Conservation (phyloP, 352 stramenopile genomes). For the Globisporangium camurandrum region DNA sequence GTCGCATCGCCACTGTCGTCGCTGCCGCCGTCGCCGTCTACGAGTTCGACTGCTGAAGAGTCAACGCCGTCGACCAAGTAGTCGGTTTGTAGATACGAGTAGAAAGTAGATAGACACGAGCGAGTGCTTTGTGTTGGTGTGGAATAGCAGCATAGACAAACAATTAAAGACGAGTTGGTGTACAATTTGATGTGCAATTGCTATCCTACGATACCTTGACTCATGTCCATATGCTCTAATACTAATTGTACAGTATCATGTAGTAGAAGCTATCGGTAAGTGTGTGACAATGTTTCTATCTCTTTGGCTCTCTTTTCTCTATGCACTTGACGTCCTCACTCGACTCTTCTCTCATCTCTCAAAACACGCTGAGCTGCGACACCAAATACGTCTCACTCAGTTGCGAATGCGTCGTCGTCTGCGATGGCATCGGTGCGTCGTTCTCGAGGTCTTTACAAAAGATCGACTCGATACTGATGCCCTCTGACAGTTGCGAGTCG, state of each 20-base stretch:
- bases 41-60: conserved; percentile 45
- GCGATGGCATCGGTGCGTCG: neutral
- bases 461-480: conserved; percentile 53
- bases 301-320: too few relatives aligned
- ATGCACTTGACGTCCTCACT: too few relatives aligned
- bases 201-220: too few relatives aligned
- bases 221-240: too few relatives aligned
- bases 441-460: conserved; percentile 25
- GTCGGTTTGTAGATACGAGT: conserved; percentile 2
- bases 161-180: too few relatives aligned
- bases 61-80: conserved; percentile 39
- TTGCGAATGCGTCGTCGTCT: too few relatives aligned
- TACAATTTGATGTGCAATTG: too few relatives aligned
- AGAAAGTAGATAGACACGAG: neutral
- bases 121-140: neutral
- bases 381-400: conserved; percentile 10
- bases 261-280: too few relatives aligned
- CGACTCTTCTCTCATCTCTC: too few relatives aligned
- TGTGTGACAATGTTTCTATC: too few relatives aligned
- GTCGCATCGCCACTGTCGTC: conserved; percentile 11
- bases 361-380: conserved; percentile 11
- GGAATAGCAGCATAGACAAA: neutral
- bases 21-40: conserved; percentile 18
- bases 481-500: conserved; percentile 60
- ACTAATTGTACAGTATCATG: too few relatives aligned